A percentile compares a stretch with the other conserved stretches of the same genome.
These are phyloP conservation scores for Kodamaea sp. DNA, from an alignment of 1,139 yeast species.

Conservation along the genomic window DNA sequence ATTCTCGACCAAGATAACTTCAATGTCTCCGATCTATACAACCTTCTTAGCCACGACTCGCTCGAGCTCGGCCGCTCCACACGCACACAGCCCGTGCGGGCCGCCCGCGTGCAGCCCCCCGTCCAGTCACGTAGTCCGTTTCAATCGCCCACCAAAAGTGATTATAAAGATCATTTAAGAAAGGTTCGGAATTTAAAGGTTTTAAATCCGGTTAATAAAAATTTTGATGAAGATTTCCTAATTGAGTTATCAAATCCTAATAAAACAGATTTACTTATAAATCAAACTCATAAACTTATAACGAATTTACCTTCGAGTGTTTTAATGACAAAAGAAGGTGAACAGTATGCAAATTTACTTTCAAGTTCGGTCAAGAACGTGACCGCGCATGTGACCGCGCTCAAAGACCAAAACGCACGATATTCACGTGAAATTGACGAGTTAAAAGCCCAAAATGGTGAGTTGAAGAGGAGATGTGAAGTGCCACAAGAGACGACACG, in stretches of 20 bases:
- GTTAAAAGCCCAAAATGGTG: slow-evolving; percentile 6
- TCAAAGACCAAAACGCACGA: slow-evolving; percentile 14
- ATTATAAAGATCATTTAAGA: slow-evolving; percentile 18
- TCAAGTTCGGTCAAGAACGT: slow-evolving; percentile 24
- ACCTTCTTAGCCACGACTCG: slow-evolving; percentile 15
- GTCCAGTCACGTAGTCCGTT: slow-evolving; percentile 13
- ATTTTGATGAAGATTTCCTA: too few species aligned
- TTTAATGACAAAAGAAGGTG: slow-evolving; percentile 25
- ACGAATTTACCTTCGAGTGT: slow-evolving; percentile 23
- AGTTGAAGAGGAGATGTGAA: slow-evolving; percentile 9
- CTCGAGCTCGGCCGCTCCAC: slow-evolving; percentile 15
- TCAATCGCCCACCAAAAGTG: slow-evolving; percentile 19
- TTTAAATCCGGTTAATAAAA: too few species aligned
- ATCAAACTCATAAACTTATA: slow-evolving; percentile 30
- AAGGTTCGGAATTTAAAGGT: too few species aligned
- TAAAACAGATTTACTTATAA: slow-evolving; percentile 24
- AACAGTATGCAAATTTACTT: slow-evolving; percentile 21
- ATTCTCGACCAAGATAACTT: neutral
- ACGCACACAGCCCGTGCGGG: slow-evolving; percentile 7
- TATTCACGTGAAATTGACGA: slow-evolving; percentile 17
- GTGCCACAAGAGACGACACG: slow-evolving; percentile 13
- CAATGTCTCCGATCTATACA: slow-evolving; percentile 13
- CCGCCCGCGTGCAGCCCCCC: too few species aligned
- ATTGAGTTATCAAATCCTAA: too few species aligned
- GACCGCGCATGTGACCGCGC: slow-evolving; percentile 19